Evolutionary conservation across 257 asterid genomes (phyloP).

Genomic region (Knoxia roxburghii): DNA sequence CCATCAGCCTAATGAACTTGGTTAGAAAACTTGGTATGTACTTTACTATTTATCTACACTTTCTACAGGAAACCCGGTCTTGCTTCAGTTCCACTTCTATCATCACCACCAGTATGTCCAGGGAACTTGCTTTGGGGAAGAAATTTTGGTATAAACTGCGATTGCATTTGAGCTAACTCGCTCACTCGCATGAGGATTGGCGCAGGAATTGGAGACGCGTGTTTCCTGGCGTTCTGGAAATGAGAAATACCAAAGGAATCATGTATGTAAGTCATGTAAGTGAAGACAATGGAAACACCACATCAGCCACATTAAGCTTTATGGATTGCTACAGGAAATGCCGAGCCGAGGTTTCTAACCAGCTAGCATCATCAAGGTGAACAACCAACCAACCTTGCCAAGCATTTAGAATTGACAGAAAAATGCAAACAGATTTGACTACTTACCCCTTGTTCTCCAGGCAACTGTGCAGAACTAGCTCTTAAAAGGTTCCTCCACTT

Average conservation of each 20-base stretch:
- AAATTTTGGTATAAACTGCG: constrained; percentile 39
- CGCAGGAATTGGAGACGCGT: constrained; percentile 69
- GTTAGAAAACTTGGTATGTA: neutral
- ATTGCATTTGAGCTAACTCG: constrained; percentile 76
- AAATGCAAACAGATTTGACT: neutral
- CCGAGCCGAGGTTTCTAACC: too few relatives aligned
- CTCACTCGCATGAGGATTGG: constrained; percentile 70
- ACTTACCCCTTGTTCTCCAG: constrained; percentile 75
- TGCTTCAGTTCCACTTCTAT: constrained; percentile 31
- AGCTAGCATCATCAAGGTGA: too few relatives aligned
- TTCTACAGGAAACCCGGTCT: constrained; percentile 44
- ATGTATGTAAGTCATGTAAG: neutral
- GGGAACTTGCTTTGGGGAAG: constrained; percentile 36
- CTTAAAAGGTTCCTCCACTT: constrained; percentile 96
- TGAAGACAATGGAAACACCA: neutral
- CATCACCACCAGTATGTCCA: constrained; percentile 24
- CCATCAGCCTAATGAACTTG: neutral
- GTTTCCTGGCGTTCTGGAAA: constrained; percentile 58
- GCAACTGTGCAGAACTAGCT: constrained; percentile 76
- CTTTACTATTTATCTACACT: constrained; percentile 16
- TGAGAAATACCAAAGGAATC: constrained; percentile 23
- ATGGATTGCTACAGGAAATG: too few relatives aligned
- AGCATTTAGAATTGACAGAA: neutral
- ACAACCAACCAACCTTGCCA: too few relatives aligned
- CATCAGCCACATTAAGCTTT: too few relatives aligned